Base-by-base conservation (phyloP, 371 early-diverging fungal species). In the Phascolomyces articulosus region DNA sequence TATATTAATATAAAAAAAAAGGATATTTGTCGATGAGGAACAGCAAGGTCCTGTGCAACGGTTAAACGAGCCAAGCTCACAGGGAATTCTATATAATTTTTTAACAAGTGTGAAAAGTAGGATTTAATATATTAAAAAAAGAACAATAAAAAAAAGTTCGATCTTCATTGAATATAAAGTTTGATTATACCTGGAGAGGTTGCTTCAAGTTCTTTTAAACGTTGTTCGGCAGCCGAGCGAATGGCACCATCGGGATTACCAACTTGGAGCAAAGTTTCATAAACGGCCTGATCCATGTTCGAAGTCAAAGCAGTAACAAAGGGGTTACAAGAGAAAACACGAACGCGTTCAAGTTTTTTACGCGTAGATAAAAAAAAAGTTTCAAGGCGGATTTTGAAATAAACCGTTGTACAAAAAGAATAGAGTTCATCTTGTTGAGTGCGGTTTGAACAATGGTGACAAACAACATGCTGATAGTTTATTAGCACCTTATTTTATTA, bases 1-100 rank as follows among this genome's bases (percentile, higher is more conserved):
- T 10, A 49, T 23, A 51, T 0, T 7, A 24, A n/a, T 8, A 18
- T 23, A 10, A 18, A 4, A 51, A 51, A 38, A 83, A 86, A 86
- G 87, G 87, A 86, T 75, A 87, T 85, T 74, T 93, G 95, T 62
- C 94, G 89, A 56, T 91, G 85, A n/a, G 89, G 79, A 55, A 85
- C 60, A 11, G 83, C 79, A 53, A 85, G 77, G 61, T 89, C 88
- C 40, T 81, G 82, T n/a, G 91, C 80, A 9, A 90, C 70, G 0
- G 91, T 85, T 29, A 93, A 80, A 51, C 82, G 86, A 23, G 88
- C 86, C 41, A 92, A 84, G 58, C 87, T 90, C 58, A 87, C 70
- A 51, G 91, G 85, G 70, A 83, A 90, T 60, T 85, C 87, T 81
- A 21, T 31, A 51, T 10, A 1, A 9, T 1, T 51, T 24, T 4